Percentiles rank a stretch among this genome's conserved stretches.
Evolutionary conservation across 1,284 basidiomycete genomes (phyloP).

Genomic region (Kwoniella shivajii): DNA sequence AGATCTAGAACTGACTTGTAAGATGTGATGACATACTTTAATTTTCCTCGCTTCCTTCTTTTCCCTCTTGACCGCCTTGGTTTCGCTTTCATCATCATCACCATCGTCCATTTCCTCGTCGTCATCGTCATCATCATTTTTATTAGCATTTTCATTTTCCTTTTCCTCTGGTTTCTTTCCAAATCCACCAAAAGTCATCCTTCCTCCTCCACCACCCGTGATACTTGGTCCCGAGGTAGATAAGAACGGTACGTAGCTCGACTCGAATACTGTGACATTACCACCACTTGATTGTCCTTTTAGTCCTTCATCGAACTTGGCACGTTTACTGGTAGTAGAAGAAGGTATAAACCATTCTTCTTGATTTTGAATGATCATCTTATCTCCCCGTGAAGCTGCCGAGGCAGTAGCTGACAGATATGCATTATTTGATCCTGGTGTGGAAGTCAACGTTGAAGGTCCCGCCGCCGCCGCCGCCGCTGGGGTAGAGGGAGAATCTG

Average conservation of each 20-base stretch:
- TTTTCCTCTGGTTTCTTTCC: slow-evolving; percentile 11
- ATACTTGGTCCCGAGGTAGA: background rate
- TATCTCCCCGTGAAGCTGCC: slow-evolving; percentile 8
- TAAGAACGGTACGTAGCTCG: slow-evolving; percentile 39
- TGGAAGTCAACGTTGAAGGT: slow-evolving; percentile 1
- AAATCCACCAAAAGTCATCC: slow-evolving; percentile 20
- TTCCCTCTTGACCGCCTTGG: background rate
- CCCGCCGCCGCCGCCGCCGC: background rate
- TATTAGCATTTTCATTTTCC: background rate
- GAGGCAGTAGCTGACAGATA: background rate
- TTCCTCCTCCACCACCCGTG: slow-evolving; percentile 12
- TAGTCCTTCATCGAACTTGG: background rate
- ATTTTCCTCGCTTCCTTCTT: background rate
- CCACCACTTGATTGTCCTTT: background rate
- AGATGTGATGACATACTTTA: background rate
- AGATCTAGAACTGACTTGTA: too few relatives aligned
- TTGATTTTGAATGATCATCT: slow-evolving; percentile 17
- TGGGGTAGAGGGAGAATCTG: slow-evolving; percentile 1
- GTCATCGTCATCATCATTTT: slow-evolving; percentile 1
- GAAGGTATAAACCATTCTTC: slow-evolving; percentile 33
- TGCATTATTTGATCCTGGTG: background rate
- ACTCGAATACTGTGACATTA: slow-evolving; percentile 25
- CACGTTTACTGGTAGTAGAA: background rate
- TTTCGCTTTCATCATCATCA: background rate
- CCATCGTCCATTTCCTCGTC: slow-evolving; percentile 5